Conservation (phyloP, 116 monocot species). For the Cymodocea nodosa region DNA sequence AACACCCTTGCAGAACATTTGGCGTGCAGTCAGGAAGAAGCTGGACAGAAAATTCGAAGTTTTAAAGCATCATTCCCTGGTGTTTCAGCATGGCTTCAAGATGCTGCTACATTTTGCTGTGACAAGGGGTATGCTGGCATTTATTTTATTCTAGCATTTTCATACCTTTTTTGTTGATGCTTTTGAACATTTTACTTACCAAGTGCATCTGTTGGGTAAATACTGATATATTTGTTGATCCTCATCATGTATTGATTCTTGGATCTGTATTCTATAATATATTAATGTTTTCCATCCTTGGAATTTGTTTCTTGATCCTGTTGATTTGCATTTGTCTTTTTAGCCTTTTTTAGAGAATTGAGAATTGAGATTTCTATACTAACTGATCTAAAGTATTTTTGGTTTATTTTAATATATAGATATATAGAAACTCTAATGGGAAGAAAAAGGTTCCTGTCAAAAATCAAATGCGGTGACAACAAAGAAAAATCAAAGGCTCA, state of each 20-base stretch:
- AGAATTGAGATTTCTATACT: too few relatives aligned
- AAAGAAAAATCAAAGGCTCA: slow-evolving; percentile 94
- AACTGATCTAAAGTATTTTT: background rate
- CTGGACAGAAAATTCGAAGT: slow-evolving; percentile 61
- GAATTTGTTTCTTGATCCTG: too few relatives aligned
- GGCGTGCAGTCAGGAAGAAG: slow-evolving; percentile 69
- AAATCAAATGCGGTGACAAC: slow-evolving; percentile 67
- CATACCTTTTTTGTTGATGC: background rate
- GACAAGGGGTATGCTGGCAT: slow-evolving; percentile 47
- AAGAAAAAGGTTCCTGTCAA: slow-evolving; percentile 79
- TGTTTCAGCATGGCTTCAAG: slow-evolving; percentile 74
- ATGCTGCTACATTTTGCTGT: slow-evolving; percentile 64
- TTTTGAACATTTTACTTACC: too few relatives aligned
- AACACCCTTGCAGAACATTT: slow-evolving; percentile 85
- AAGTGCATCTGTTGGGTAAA: too few relatives aligned
- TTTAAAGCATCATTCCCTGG: slow-evolving; percentile 79
- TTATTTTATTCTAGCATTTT: background rate
- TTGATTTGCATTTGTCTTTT: too few relatives aligned
- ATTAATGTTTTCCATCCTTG: too few relatives aligned
- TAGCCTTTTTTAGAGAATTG: background rate
- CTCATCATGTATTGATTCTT: too few relatives aligned
- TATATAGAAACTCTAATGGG: slow-evolving; percentile 88
- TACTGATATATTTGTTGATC: too few relatives aligned
- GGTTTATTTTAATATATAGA: slow-evolving; percentile 20
- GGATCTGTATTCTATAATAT: too few relatives aligned